Evolutionary conservation across 352 stramenopile species (phyloP), one percentile per base, ranked within the genome.

Genomic region (Phytopythium ostracodes): DNA sequence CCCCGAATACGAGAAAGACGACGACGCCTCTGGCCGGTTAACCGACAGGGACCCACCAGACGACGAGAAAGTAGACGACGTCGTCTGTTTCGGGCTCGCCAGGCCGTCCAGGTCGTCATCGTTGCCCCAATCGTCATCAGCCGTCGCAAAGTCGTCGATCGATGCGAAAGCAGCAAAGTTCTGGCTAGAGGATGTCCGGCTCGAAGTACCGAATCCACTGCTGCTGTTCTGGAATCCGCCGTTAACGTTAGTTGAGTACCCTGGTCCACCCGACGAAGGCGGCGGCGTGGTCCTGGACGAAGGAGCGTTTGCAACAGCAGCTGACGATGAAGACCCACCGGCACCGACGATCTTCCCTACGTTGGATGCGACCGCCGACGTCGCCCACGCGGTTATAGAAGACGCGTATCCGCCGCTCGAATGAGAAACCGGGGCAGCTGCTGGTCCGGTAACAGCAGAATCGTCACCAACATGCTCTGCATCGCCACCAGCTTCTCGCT

Each of bases 311-410:
- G 36, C 38, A 52, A 36, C 27, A 29, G 59, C 46, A 33, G 68
- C 47, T 49, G 73, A 66, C 1, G 72, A 58, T 20, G 60, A 27
- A 29, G 72, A 65, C 15, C 61, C 73, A 2, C 72, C 63, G 17
- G 62, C 77, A 24, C 76, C 77, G 15, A 89, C 81, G 20, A 89
- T 75, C 66, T 88, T 88, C 46, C 75, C 74, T 43, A 90, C 82
- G 46, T 89, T 90, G 9, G 81, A 86, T 7, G 62, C 69, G 52
- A 92, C 81, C 35, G 78, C 76, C 0, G 84, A 91, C 1, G 84
- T 77, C 12, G 84, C 84, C 84, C 84, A 92, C n/a, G 81, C 87
- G 17, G 79, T 89, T 8, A 92, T 59, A 17, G 79, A 89, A 17
- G 79, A 81, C 14, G 78, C 79, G 44, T 91, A 92, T 31, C 81